Conservation (phyloP, 345 rosid genomes). For the Sapria himalayana region DNA sequence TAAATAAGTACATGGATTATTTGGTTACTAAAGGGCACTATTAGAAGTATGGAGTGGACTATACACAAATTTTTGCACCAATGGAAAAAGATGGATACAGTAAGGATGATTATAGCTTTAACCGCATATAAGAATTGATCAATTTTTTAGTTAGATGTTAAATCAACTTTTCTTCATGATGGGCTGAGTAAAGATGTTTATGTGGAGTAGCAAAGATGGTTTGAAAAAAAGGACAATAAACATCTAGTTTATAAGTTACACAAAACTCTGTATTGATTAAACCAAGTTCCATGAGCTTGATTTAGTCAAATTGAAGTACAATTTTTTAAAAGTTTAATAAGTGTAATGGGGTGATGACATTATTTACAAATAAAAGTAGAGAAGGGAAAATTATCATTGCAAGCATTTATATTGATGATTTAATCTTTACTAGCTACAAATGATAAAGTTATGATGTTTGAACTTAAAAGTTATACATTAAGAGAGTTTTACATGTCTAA, state of each 20-base stretch:
- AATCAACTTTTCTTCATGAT: too few species aligned
- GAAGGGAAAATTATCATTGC: background rate
- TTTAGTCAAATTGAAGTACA: background rate
- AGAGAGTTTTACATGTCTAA: too few species aligned
- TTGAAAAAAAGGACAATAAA: background rate
- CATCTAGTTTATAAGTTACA: constrained; percentile 1
- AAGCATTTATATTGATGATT: too few species aligned
- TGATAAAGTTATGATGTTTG: too few species aligned
- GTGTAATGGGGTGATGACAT: background rate
- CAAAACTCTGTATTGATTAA: background rate
- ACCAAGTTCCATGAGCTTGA: background rate
- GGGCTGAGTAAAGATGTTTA: background rate
- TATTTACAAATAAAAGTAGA: background rate
- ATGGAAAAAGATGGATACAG: too few species aligned
- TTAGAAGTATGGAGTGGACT: too few species aligned
- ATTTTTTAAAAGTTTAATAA: background rate
- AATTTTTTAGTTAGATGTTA: background rate
- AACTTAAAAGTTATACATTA: too few species aligned
- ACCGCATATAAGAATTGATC: background rate
- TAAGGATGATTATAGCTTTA: background rate
- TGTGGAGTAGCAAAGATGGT: background rate
- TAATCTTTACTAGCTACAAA: too few species aligned
- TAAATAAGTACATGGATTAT: too few species aligned
- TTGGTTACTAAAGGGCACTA: too few species aligned
- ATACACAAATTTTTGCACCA: too few species aligned